Evolutionary conservation across 106 monocot genomes (phyloP).

Genomic region (Alisma plantagoaquatica): DNA sequence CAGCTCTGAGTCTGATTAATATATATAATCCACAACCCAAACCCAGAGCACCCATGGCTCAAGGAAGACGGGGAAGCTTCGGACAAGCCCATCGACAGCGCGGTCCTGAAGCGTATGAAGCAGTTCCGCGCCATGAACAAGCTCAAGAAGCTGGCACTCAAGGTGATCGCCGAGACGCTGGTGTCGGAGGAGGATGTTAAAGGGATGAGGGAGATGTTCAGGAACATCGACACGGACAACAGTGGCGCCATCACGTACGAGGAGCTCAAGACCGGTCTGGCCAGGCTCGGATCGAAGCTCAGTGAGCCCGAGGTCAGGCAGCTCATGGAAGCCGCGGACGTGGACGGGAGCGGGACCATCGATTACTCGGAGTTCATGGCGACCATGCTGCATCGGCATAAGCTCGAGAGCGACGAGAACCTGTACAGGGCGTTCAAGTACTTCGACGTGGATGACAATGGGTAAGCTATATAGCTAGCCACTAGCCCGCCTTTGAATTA

Average conservation of each 20-base stretch:
- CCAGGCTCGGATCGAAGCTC: slow-evolving; percentile 56
- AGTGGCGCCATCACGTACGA: slow-evolving; percentile 79
- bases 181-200: slow-evolving; percentile 71
- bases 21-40: no score
- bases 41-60: slow-evolving; percentile 61
- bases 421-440: slow-evolving; percentile 56
- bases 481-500: neutral
- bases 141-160: slow-evolving; percentile 66
- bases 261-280: slow-evolving; percentile 56
- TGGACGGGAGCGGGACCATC: slow-evolving; percentile 61
- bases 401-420: slow-evolving; percentile 61
- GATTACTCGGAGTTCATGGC: slow-evolving; percentile 83
- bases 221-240: slow-evolving; percentile 62
- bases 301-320: slow-evolving; percentile 56
- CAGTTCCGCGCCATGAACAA: slow-evolving; percentile 84
- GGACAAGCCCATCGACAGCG: slow-evolving; percentile 56
- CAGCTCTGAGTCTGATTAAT: no score
- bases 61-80: slow-evolving; percentile 51
- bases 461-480: slow-evolving; percentile 25
- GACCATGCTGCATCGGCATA: slow-evolving; percentile 79
- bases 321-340: slow-evolving; percentile 63
- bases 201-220: slow-evolving; percentile 75
- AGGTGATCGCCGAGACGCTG: slow-evolving; percentile 76
- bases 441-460: slow-evolving; percentile 68
- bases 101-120: slow-evolving; percentile 60